phyloP scores from a whole-genome alignment of 345 rosid genomes.

The Eucalyptus virginea region DNA sequence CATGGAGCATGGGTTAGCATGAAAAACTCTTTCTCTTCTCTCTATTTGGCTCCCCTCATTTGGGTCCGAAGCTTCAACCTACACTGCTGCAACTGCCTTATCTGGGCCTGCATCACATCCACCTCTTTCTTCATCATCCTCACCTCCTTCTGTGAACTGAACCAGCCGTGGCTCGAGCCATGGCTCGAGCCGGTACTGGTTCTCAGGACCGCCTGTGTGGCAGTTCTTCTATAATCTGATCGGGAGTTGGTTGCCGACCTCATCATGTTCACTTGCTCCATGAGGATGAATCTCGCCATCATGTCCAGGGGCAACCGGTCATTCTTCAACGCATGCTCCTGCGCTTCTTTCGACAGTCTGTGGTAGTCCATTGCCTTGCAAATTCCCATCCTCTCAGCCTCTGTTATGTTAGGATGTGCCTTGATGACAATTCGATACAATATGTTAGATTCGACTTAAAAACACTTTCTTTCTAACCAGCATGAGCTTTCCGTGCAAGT shows the following conservation, averaged over 20 bases:
- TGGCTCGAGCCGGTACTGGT: conserved; percentile 1
- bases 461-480: background rate
- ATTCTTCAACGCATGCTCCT: conserved; percentile 27
- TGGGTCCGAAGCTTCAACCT: conserved; percentile 31
- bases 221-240: conserved; percentile 15
- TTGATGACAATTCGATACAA: background rate
- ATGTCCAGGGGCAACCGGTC: conserved; percentile 19
- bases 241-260: conserved; percentile 11
- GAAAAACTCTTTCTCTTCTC: background rate
- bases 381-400: conserved; percentile 26
- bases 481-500: background rate
- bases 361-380: conserved; percentile 32
- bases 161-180: conserved; percentile 1
- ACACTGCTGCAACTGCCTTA: conserved; percentile 32
- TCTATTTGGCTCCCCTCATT: background rate
- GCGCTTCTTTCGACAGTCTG: conserved; percentile 36
- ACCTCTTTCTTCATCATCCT: conserved; percentile 39
- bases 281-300: conserved; percentile 14
- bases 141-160: conserved; percentile 16
- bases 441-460: background rate
- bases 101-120: conserved; percentile 33
- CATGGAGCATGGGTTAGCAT: background rate
- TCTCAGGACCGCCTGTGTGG: conserved; percentile 9
- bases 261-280: conserved; percentile 31
- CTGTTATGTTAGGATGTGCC: conserved; percentile 34